Conservation (phyloP, 805 yeast genomes). For the Myxozyma mucilagina region DNA sequence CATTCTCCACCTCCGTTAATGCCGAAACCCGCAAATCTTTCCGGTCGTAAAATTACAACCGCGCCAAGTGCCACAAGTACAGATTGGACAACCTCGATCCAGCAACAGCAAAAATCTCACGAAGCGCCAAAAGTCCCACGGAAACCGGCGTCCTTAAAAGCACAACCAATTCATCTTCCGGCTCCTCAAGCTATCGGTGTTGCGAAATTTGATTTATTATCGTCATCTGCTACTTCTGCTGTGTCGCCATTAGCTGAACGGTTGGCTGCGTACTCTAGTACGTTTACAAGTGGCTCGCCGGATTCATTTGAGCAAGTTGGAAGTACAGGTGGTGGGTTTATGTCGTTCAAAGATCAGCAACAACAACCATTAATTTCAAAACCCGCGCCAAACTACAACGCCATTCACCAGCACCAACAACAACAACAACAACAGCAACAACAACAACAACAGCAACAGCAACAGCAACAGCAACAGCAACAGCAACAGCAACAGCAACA, state of each 20-base stretch:
- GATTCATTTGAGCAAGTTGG: conserved; percentile 7
- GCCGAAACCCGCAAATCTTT: conserved; percentile 27
- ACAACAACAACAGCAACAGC: no score
- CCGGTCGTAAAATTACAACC: conserved; percentile 17
- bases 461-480: no score
- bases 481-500: no score
- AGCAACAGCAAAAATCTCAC: not conserved
- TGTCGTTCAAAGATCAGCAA: conserved; percentile 7
- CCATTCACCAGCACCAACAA: no score
- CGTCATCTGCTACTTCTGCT: conserved; percentile 25
- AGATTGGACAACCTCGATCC: conserved; percentile 10
- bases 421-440: no score
- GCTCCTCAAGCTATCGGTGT: conserved; percentile 5
- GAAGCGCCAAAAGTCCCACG: conserved; percentile 25
- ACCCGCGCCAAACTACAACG: no score
- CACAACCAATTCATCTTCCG: conserved; percentile 10
- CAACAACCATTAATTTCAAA: no score
- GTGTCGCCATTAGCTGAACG: conserved; percentile 25
- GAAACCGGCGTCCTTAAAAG: conserved; percentile 23
- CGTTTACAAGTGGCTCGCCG: conserved; percentile 22
- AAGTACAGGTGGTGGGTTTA: no score
- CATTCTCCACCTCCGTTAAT: conserved; percentile 31
- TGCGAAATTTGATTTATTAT: conserved; percentile 16
- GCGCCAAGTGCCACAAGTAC: conserved; percentile 17
- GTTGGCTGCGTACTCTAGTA: conserved; percentile 25